Percentiles rank a stretch among this genome's conserved stretches.
Conservation (phyloP, 192 early-diverging fungal species). For the Entomortierella parvispora region DNA sequence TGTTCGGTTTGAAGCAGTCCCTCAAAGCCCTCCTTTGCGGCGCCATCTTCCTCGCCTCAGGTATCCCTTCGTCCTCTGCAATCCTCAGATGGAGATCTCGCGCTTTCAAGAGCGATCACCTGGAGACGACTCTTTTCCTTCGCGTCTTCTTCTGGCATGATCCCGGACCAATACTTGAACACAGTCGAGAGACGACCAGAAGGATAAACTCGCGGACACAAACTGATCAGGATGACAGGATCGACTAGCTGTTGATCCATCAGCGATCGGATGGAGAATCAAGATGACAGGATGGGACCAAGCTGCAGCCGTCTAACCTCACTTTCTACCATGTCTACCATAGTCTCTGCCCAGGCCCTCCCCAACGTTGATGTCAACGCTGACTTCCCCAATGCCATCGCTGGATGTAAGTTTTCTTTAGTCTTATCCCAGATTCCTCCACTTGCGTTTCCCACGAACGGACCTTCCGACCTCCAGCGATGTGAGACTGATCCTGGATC, state of each 20-base stretch:
- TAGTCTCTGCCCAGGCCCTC: conserved; percentile 37
- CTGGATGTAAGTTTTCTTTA: conserved; percentile 41
- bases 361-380: conserved; percentile 36
- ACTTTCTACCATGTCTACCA: too few relatives aligned
- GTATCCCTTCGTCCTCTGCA: conserved; percentile 6
- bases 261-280: neutral
- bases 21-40: conserved; percentile 49
- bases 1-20: conserved; percentile 48
- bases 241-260: too few relatives aligned
- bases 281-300: too few relatives aligned
- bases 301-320: too few relatives aligned
- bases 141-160: too few relatives aligned
- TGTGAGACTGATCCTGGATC: neutral
- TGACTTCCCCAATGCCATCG: conserved; percentile 51
- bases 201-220: too few relatives aligned
- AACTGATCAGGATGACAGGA: too few relatives aligned
- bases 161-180: too few relatives aligned
- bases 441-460: neutral
- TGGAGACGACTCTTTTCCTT: too few relatives aligned
- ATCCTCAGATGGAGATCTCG: neutral
- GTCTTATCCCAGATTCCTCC: neutral
- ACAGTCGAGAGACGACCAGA: too few relatives aligned
- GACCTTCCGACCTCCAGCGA: too few relatives aligned
- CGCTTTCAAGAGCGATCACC: neutral
- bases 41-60: conserved; percentile 44